phyloP scores from a whole-genome alignment of 352 stramenopile genomes.

The Pythium monospermum region DNA sequence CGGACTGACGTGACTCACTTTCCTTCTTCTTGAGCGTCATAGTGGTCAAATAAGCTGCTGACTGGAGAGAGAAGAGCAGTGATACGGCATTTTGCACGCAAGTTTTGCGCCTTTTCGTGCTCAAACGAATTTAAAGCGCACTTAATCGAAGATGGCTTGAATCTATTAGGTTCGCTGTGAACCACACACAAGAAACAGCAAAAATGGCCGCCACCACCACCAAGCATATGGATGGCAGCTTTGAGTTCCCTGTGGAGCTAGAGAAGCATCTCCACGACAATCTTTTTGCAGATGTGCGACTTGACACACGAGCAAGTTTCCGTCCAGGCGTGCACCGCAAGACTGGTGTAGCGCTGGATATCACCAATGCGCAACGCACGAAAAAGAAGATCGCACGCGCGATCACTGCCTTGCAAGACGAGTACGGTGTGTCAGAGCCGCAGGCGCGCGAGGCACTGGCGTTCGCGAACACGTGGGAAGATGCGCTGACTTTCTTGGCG shows the following conservation, averaged over 20 bases:
- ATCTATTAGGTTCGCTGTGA: no score
- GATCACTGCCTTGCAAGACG: constrained; percentile 36
- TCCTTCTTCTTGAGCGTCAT: constrained; percentile 22
- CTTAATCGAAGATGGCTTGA: constrained; percentile 4
- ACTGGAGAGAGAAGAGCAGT: no score
- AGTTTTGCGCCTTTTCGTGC: constrained; percentile 22
- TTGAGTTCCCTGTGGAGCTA: constrained; percentile 52
- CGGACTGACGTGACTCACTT: constrained; percentile 5
- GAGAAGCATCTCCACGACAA: constrained; percentile 47
- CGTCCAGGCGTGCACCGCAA: constrained; percentile 40
- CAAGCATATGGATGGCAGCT: constrained; percentile 28
- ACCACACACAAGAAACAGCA: no score
- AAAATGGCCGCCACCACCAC: background rate
- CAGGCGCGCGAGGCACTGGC: constrained; percentile 36
- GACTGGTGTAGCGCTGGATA: constrained; percentile 27
- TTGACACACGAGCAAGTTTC: constrained; percentile 34
- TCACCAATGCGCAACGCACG: constrained; percentile 36
- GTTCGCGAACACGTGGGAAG: constrained; percentile 62
- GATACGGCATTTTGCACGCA: no score
- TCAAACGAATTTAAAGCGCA: constrained; percentile 2
- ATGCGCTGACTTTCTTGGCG: constrained; percentile 59
- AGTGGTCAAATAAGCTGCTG: no score
- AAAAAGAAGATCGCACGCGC: constrained; percentile 54
- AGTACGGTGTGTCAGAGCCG: constrained; percentile 35
- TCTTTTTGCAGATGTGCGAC: constrained; percentile 22